Evolutionary conservation across 129 eudicot species (phyloP).

Genomic region (Flaveria brownii): DNA sequence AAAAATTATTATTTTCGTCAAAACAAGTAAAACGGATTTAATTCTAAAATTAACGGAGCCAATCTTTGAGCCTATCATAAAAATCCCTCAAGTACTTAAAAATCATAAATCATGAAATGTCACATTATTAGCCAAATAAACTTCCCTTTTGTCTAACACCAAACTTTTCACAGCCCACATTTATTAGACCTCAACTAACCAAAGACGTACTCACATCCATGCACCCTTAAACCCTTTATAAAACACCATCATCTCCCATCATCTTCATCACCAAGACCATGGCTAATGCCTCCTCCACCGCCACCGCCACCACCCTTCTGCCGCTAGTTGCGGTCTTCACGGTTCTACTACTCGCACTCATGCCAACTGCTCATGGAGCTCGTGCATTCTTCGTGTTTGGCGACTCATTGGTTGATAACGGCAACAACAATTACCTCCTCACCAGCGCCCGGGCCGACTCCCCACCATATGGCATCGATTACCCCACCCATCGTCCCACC

Average conservation of each 20-base stretch:
- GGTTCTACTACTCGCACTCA: constrained; percentile 14
- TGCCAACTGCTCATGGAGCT: constrained; percentile 35
- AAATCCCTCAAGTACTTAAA: too few relatives aligned
- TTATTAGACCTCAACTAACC: constrained; percentile 45
- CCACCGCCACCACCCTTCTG: neutral
- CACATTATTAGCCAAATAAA: constrained; percentile 2
- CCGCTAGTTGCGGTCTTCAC: constrained; percentile 12
- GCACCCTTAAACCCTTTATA: constrained; percentile 25
- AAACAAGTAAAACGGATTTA: too few relatives aligned
- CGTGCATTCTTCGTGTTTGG: constrained; percentile 87
- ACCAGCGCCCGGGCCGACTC: constrained; percentile 74
- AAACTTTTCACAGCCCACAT: constrained; percentile 23
- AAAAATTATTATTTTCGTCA: too few relatives aligned
- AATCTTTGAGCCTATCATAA: too few relatives aligned
- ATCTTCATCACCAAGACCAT: constrained; percentile 23
- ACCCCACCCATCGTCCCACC: constrained; percentile 61
- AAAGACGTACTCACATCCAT: constrained; percentile 24
- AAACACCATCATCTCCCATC: constrained; percentile 25
- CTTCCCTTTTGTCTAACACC: constrained; percentile 1
- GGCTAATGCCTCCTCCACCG: constrained; percentile 13
- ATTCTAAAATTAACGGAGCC: too few relatives aligned
- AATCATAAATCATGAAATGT: neutral
- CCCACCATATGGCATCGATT: constrained; percentile 77
- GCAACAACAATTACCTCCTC: constrained; percentile 73
- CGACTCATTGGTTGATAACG: constrained; percentile 76